phyloP scores from a whole-genome alignment of 345 rosid species.

The Hibiscus tridactylites region DNA sequence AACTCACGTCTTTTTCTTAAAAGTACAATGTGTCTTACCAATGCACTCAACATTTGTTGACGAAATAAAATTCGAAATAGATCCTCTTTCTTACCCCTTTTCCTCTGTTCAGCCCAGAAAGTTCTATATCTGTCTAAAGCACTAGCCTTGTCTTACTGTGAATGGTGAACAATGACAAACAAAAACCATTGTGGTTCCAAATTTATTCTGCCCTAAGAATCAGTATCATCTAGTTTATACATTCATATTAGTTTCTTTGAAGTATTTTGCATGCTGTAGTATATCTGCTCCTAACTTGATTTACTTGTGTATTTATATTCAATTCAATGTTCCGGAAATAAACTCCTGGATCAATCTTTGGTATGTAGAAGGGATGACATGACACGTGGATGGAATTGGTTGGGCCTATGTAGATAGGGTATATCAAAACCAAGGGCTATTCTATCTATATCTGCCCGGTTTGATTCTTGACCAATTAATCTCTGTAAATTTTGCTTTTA shows the following conservation, averaged over 20 bases:
- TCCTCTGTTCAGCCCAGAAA: too few species aligned
- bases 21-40: too few species aligned
- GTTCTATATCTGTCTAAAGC: too few species aligned
- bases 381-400: slow-evolving; percentile 54
- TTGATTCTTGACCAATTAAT: slow-evolving; percentile 2
- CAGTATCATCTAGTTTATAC: not conserved
- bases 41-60: too few species aligned
- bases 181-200: not conserved
- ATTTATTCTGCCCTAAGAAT: not conserved
- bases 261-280: not conserved
- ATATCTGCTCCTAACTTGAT: not conserved
- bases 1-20: too few species aligned
- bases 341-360: not conserved
- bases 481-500: too few species aligned
- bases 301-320: not conserved
- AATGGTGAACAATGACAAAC: too few species aligned
- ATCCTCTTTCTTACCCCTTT: too few species aligned
- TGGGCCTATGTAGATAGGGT: slow-evolving; percentile 48
- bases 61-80: too few species aligned
- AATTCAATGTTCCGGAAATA: not conserved
- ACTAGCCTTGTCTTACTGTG: too few species aligned
- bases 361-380: slow-evolving; percentile 15
- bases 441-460: slow-evolving; percentile 6
- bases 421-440: slow-evolving; percentile 32
- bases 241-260: not conserved